phyloP scores from a whole-genome alignment of 176 grass and related monocot genomes.

The Ampelocalamus luodianensis region DNA sequence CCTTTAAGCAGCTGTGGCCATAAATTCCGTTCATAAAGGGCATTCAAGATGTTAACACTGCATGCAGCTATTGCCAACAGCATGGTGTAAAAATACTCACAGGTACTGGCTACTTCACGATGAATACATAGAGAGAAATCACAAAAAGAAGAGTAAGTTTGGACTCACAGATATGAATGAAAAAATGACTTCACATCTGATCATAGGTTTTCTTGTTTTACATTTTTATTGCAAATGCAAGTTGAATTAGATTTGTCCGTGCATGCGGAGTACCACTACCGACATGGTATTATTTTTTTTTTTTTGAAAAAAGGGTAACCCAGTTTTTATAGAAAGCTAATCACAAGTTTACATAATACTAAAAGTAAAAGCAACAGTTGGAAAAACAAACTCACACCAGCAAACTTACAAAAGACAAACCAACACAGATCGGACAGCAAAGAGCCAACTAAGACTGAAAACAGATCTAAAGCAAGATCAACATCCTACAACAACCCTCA shows the following conservation, averaged over 20 bases:
- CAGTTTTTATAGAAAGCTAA: too few relatives aligned
- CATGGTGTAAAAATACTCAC: constrained; percentile 40
- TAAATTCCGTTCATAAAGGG: constrained; percentile 56
- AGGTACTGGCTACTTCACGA: constrained; percentile 37
- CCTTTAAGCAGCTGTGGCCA: constrained; percentile 47
- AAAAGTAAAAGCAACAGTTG: too few relatives aligned
- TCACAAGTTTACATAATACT: too few relatives aligned
- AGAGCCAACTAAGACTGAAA: too few relatives aligned
- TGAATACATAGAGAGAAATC: constrained; percentile 12
- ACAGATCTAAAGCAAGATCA: too few relatives aligned
- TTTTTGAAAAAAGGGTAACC: too few relatives aligned
- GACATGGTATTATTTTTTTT: constrained; percentile 26
- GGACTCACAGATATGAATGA: not conserved
- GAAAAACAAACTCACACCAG: too few relatives aligned
- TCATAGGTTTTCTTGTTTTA: constrained; percentile 23
- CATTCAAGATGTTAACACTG: constrained; percentile 60
- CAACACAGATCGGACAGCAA: too few relatives aligned
- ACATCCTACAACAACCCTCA: too few relatives aligned
- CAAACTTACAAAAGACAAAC: too few relatives aligned
- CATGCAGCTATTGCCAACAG: constrained; percentile 45
- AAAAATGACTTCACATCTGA: not conserved
- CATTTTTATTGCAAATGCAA: constrained; percentile 20
- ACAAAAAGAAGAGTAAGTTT: not conserved
- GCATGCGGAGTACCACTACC: not conserved
- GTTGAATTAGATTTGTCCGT: constrained; percentile 1